These are phyloP conservation scores for Inga oerstediana DNA, from an alignment of 306 rosid genomes.

Conservation along the genomic window DNA sequence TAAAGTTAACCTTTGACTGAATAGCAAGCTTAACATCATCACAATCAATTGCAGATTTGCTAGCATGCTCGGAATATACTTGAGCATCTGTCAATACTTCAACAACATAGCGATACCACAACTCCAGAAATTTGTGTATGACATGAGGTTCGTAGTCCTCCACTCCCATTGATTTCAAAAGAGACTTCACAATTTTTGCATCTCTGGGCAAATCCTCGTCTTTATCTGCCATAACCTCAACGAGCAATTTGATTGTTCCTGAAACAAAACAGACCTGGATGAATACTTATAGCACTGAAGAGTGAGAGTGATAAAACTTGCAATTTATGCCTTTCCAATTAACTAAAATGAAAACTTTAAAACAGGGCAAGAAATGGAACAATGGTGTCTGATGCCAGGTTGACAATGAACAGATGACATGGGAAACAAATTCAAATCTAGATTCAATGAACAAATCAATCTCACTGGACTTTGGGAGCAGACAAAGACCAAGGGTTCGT, in stretches of 20 bases:
- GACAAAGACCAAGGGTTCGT: background rate
- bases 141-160: slow-evolving; percentile 89
- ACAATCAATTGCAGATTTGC: slow-evolving; percentile 74
- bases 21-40: slow-evolving; percentile 92
- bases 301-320: no score
- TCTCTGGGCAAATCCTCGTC: slow-evolving; percentile 92
- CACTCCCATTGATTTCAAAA: slow-evolving; percentile 88
- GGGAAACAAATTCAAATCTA: background rate
- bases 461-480: background rate
- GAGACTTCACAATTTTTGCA: slow-evolving; percentile 74
- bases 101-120: slow-evolving; percentile 92
- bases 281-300: background rate
- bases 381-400: no score
- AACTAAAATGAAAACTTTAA: no score
- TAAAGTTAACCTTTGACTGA: slow-evolving; percentile 87
- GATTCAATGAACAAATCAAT: background rate
- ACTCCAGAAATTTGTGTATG: slow-evolving; percentile 80
- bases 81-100: slow-evolving; percentile 88
- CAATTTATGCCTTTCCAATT: no score
- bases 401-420: background rate
- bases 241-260: background rate
- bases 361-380: no score
- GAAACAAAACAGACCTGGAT: background rate
- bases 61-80: slow-evolving; percentile 91
- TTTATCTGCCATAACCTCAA: slow-evolving; percentile 62